Evolutionary conservation across 495 filamentous ascomycete species (phyloP).

Genomic region (Entonaema liquescens): DNA sequence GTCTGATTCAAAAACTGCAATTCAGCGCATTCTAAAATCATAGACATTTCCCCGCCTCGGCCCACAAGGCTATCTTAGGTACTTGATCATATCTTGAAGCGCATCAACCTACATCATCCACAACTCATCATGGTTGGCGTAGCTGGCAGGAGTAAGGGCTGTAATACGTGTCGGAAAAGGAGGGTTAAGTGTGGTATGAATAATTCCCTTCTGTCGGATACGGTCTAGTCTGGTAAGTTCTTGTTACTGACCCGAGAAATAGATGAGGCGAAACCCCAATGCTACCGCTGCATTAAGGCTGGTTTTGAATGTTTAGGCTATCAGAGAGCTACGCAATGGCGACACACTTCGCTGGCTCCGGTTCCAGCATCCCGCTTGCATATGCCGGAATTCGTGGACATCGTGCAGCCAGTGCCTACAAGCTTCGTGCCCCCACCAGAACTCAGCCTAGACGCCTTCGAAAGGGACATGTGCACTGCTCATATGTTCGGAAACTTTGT

Average conservation of each 20-base stretch:
- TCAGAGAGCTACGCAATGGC: constrained; percentile 35
- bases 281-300: constrained; percentile 37
- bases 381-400: constrained; percentile 12
- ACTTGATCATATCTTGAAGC: neutral
- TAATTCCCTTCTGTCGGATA: neutral
- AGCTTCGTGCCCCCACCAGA: constrained; percentile 15
- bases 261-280: constrained; percentile 45
- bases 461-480: constrained; percentile 32
- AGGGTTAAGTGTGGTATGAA: constrained; percentile 46
- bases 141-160: constrained; percentile 47
- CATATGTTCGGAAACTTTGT: constrained; percentile 38
- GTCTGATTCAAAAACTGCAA: constrained; percentile 5
- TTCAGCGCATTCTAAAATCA: neutral
- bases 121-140: constrained; percentile 42
- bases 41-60: neutral
- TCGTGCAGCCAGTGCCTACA: neutral
- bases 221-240: neutral
- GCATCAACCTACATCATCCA: neutral
- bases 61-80: neutral
- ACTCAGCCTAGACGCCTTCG: constrained; percentile 35
- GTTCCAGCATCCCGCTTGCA: constrained; percentile 4
- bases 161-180: constrained; percentile 43
- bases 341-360: constrained; percentile 33
- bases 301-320: constrained; percentile 43
- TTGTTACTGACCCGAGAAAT: neutral